A percentile compares a stretch with the other conserved stretches of the same genome.
Conservation (phyloP, 129 eudicot species). For the Sambucus nigra region DNA sequence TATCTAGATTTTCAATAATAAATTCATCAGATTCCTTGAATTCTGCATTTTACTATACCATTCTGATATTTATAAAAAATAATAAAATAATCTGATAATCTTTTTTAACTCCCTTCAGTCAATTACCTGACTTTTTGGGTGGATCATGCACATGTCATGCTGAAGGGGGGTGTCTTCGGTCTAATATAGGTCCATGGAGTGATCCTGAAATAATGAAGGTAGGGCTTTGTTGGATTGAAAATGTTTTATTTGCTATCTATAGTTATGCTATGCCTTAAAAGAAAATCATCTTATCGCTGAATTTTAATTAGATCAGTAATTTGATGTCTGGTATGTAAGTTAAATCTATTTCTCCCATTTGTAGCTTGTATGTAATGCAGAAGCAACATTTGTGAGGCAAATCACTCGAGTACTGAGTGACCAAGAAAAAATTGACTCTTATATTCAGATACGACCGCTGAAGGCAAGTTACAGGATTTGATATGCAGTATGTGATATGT, state of each 20-base stretch:
- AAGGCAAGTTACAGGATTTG: conserved; percentile 27
- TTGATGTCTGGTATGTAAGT: not conserved
- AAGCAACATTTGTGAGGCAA: conserved; percentile 48
- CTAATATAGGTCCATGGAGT: conserved; percentile 78
- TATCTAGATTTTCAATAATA: conserved; percentile 5
- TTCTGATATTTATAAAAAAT: too few relatives aligned
- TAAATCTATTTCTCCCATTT: not conserved
- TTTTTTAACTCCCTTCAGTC: conserved; percentile 30
- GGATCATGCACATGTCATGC: conserved; percentile 73
- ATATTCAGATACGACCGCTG: conserved; percentile 35
- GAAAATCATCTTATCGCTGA: too few relatives aligned
- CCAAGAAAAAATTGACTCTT: conserved; percentile 33
- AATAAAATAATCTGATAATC: too few relatives aligned
- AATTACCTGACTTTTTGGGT: conserved; percentile 81
- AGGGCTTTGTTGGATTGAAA: not conserved
- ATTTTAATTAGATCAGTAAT: too few relatives aligned
- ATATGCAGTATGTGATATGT: conserved; percentile 3
- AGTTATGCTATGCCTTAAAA: too few relatives aligned
- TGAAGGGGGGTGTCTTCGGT: conserved; percentile 78
- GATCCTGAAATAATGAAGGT: conserved; percentile 86
- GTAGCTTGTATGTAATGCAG: conserved; percentile 51
- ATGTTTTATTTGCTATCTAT: too few relatives aligned
- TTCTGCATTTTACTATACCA: too few relatives aligned
- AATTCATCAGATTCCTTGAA: conserved; percentile 15
- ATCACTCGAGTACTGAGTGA: conserved; percentile 37